These are phyloP conservation scores for Neurospora sp. DNA, from an alignment of 495 filamentous ascomycete species.

Conservation along the genomic window DNA sequence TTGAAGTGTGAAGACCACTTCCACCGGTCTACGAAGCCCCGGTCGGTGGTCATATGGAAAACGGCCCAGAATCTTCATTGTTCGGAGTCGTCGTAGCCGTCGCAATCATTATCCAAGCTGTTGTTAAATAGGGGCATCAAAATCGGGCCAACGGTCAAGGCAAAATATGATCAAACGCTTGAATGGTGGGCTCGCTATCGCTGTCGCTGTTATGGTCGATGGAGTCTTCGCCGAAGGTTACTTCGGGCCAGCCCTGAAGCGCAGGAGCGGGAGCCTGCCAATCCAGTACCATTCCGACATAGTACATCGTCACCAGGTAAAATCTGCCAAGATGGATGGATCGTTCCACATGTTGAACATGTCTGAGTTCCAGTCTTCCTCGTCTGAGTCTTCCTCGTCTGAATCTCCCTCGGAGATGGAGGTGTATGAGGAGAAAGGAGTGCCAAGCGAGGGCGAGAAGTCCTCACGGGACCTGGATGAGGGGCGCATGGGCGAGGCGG, in stretches of 20 bases:
- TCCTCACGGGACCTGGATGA: neutral
- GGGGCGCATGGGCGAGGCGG: neutral
- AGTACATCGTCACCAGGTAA: neutral
- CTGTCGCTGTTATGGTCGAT: no score
- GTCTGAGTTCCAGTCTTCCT: no score
- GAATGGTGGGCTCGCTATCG: no score
- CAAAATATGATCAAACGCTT: no score
- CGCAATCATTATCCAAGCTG: neutral
- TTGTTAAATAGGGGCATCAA: neutral
- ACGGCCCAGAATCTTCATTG: no score
- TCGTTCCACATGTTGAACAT: no score
- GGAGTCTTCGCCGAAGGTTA: no score
- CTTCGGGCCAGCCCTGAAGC: no score
- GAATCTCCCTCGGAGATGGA: neutral
- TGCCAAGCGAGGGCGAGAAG: neutral
- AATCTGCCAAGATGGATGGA: neutral
- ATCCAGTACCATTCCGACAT: neutral
- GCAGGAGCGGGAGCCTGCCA: neutral
- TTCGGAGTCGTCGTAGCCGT: neutral
- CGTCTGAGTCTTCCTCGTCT: neutral
- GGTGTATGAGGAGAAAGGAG: neutral
- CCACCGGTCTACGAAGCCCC: no score
- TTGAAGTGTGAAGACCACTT: no score
- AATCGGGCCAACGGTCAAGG: neutral
- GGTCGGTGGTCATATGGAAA: no score